These are phyloP conservation scores for Glutinoglossum americanum DNA, from an alignment of 495 filamentous ascomycete species.

Conservation along the genomic window DNA sequence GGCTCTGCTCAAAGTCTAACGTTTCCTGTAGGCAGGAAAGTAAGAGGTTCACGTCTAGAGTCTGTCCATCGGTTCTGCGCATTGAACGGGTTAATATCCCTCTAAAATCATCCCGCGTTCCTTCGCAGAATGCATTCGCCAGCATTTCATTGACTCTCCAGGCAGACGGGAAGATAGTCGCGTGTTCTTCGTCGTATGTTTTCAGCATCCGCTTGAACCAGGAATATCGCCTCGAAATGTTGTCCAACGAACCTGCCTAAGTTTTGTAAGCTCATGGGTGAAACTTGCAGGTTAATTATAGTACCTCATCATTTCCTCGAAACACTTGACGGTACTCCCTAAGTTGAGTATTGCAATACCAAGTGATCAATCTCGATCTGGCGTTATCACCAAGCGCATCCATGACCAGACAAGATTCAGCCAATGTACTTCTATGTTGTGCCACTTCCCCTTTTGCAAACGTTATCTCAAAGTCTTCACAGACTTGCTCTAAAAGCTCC, in stretches of 20 bases:
- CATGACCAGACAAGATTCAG: conserved; percentile 82
- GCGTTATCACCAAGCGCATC: conserved; percentile 88
- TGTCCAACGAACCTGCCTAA: conserved; percentile 80
- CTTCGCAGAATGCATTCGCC: conserved; percentile 86
- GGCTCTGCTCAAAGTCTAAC: conserved; percentile 83
- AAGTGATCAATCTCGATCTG: conserved; percentile 60
- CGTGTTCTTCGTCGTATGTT: conserved; percentile 88
- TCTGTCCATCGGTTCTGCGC: conserved; percentile 53
- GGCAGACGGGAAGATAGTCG: conserved; percentile 60
- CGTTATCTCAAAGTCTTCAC: conserved; percentile 89
- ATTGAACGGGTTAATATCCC: conserved; percentile 74
- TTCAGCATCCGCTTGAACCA: conserved; percentile 95
- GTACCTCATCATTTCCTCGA: conserved; percentile 68
- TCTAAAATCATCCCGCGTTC: conserved; percentile 86
- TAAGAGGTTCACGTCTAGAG: conserved; percentile 77
- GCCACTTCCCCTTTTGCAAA: conserved; percentile 79
- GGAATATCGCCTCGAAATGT: conserved; percentile 82
- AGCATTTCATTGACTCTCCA: conserved; percentile 85
- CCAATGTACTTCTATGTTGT: conserved; percentile 43
- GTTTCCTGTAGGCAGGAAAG: conserved; percentile 90
- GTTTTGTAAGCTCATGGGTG: neutral
- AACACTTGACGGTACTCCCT: conserved; percentile 93
- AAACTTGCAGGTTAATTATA: neutral
- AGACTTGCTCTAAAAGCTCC: conserved; percentile 87
- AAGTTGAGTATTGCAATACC: conserved; percentile 96